Evolutionary conservation across 1,139 yeast species (phyloP), one percentile per base, ranked within the genome.

Genomic region (Geotrichum phurueaensis): DNA sequence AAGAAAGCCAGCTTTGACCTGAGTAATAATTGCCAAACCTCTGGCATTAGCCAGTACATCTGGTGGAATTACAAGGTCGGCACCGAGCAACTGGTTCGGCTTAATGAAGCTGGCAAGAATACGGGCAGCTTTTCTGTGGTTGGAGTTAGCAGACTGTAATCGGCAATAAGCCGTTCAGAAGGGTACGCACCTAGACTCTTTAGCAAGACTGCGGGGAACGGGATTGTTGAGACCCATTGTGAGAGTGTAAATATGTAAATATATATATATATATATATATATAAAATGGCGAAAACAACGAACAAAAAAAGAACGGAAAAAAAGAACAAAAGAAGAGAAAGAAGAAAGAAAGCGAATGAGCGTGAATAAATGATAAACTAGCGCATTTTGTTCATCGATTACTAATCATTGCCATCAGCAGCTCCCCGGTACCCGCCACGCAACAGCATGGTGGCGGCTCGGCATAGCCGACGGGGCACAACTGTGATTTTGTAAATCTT

Each of bases 81-180:
- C 92, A 51, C 97, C 96, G 25, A 90, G 83, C 60, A 91, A 79
- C 75, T 92, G 98, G 75, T 94, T 92, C n/a, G 98, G 98, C 74
- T 92, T 92, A 69, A 94, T 82, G 70, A 94, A 94, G 36, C 96
- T 87, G 1, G 97, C 81, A 61, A 94, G 83, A 64, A 92, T 85
- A 71, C 90, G 89, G 29, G 98, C 98, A n/a, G 97, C 98, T 77
- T 94, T 94, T 71, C 94, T 86, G 69, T 58, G 36, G 36, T 15
- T 12, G 33, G 18, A 20, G 56, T 31, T 45, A 47, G 31, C 18
- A 15, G 31, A n/a, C 51, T 9, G 51, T 18, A 45, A 33, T 22
- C n/a, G 25, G 25, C 15, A 10, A 15, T 22, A 51, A n/a, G 18
- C 22, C 13, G 53, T 51, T 48, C 33, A 52, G 48, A 43, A 43